Base-by-base conservation (phyloP, 2,329 filamentous ascomycete genomes). In the Diaporthe ilicicola region DNA sequence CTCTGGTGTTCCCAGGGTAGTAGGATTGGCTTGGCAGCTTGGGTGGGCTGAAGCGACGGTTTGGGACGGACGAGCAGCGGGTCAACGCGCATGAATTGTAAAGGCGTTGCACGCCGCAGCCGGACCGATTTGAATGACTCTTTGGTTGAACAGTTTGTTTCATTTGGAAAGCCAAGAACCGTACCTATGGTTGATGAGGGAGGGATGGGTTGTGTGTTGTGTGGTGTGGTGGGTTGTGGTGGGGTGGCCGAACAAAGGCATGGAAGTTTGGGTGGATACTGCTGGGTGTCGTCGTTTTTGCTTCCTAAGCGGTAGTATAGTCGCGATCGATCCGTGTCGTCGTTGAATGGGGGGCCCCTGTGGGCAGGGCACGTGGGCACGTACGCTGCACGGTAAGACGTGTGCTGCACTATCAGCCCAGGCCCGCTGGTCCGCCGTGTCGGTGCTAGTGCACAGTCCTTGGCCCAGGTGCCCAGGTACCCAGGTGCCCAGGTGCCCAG, bases 181-280 rank as follows among this genome's bases (percentile, higher is more conserved):
- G 2, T 32, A 29, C 24, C 4, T 29, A 19, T 27, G 37, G 55
- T n/a, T 24, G 48, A 22, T 37, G 15, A n/a, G 22, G 55, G 24
- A 59, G 6, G 17, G 10, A 13, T 44, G 5, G 37, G 24, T 34
- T 34, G 32, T 9, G 32, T 34, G 32, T 34, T 9, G 32, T 34
- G 32, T 34, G 4, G 32, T 34, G 32, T 34, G 9, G 32, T n/a
- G 56, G 29, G 39, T 37, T 46, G 56, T 46, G 24, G 56, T 61
- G 56, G 56, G 42, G 56, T 22, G 27, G 5, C n/a, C 27, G 56
- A 62, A 22, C 56, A 34, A n/a, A n/a, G 27, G 39, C 44, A 37
- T 62, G 56, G 42, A 62, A 62, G 42, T 19, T 62, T 46, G 56
- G 27, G 46, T 62, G 56, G 56, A 62, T 44, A 44, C 24, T 32